Evolutionary conservation across 2,329 filamentous ascomycete species (phyloP).

Genomic region (Periconia macrospinosa): DNA sequence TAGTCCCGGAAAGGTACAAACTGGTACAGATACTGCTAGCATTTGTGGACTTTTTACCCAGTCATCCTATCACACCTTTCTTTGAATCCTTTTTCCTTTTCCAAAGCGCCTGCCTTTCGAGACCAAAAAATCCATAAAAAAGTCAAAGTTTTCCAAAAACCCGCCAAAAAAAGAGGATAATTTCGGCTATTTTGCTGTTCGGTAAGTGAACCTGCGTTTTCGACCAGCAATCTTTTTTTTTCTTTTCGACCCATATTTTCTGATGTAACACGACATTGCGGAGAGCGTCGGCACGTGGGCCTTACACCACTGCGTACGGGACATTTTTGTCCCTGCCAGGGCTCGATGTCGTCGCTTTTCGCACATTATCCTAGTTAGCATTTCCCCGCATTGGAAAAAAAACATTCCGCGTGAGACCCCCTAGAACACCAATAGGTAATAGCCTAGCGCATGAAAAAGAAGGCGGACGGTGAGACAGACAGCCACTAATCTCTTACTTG

Average conservation of each 20-base stretch:
- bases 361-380: constrained; percentile 5
- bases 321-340: background rate
- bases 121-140: too few species aligned
- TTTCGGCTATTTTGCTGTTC: constrained; percentile 31
- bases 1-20: constrained; percentile 16
- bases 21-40: background rate
- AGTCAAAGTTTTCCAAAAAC: too few species aligned
- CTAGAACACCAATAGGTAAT: background rate
- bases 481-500: background rate
- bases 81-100: constrained; percentile 12
- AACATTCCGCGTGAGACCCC: background rate
- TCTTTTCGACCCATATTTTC: constrained; percentile 16
- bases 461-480: background rate
- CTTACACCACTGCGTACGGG: background rate
- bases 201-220: constrained; percentile 16
- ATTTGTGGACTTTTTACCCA: constrained; percentile 9
- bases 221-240: constrained; percentile 17
- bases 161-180: constrained; percentile 3
- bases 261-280: constrained; percentile 17
- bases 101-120: background rate
- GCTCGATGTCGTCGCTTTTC: constrained; percentile 1
- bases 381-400: constrained; percentile 11
- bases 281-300: constrained; percentile 14
- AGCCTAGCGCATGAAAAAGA: background rate
- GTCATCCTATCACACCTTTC: constrained; percentile 4